Base-by-base conservation (phyloP, 164 flowering plant genomes). In the Chimonanthus salicifolius region DNA sequence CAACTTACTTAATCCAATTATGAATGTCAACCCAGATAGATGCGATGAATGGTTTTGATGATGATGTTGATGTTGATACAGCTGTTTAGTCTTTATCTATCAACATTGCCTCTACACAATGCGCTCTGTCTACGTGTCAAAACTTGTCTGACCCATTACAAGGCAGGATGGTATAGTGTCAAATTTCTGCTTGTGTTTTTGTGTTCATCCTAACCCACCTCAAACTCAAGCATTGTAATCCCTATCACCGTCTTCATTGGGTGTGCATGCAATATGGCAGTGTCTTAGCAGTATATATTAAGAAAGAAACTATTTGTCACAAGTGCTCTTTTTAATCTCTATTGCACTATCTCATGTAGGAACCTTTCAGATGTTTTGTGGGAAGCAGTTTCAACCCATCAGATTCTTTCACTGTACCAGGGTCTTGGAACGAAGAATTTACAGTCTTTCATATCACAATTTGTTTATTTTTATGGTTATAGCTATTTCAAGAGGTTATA, bases 391-490 rank as follows among this genome's bases (percentile, higher is more conserved):
- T 87, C 87, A 13, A 84, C 74, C 9, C 64, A 79, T 50, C 88
- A 87, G 77, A 74, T 89, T 75, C 84, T 85, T 68, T 86, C 91
- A 43, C 62, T 88, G 81, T 88, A 86, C 76, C 89, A 85, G 79
- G 89, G 89, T 4, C 85, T 88, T 45, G 87, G 91, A 71, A 85
- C 88, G 65, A 86, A 88, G 82, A 88, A 85, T 74, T 51, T 88
- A 72, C 91, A 86, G 64, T 85, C 91, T 10, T 82, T 88, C 68
- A 82, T 88, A 70, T 77, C 87, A 33, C 83, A 80, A 72, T 88
- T 88, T 79, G 66, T 88, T 49, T 88, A 88, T 77, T 88, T 88
- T 74, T 85, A 85, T 78, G 89, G 87, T 54, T 88, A 88, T 63
- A 86, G 86, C 78, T 84, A 85, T 79, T 83, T 88, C 67, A 86